These are phyloP conservation scores for Penicillium janthinellum DNA, from an alignment of 2,329 filamentous ascomycete genomes.

Conservation along the genomic window DNA sequence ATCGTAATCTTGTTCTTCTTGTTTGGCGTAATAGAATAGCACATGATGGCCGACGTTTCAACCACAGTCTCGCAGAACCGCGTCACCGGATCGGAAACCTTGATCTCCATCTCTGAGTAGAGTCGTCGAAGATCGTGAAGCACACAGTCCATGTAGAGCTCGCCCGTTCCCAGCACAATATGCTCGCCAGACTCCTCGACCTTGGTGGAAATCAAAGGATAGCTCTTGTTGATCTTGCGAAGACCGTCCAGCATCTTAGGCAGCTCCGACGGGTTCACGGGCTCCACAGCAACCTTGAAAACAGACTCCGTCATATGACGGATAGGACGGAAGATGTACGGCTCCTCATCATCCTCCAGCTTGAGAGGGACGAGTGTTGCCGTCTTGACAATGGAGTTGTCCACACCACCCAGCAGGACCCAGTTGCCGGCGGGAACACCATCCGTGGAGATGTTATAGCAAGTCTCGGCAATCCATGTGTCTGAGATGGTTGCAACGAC, in stretches of 20 bases:
- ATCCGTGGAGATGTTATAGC: constrained; percentile 89
- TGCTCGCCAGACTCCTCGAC: constrained; percentile 98
- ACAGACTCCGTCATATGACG: constrained; percentile 96
- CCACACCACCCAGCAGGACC: constrained; percentile 87
- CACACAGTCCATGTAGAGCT: constrained; percentile 99
- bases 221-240: constrained; percentile 96
- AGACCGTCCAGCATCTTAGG: constrained; percentile 98
- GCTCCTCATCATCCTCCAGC: constrained; percentile 84
- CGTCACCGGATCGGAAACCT: constrained; percentile 96
- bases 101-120: constrained; percentile 99
- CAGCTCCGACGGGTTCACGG: constrained; percentile 94
- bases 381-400: constrained; percentile 98
- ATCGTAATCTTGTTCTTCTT: constrained; percentile 99
- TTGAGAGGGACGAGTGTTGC: constrained; percentile 83
- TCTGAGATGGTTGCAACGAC: constrained; percentile 78
- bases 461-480: constrained; percentile 86
- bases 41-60: constrained; percentile 96
- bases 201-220: constrained; percentile 92
- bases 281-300: constrained; percentile 96
- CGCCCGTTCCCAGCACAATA: constrained; percentile 89
- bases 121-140: constrained; percentile 87
- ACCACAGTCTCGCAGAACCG: constrained; percentile 97
- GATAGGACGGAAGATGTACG: constrained; percentile 91
- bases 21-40: constrained; percentile 95
- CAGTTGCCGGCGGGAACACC: constrained; percentile 93